Conservation (phyloP, 352 stramenopile species). For the Phytopythium boreale region DNA sequence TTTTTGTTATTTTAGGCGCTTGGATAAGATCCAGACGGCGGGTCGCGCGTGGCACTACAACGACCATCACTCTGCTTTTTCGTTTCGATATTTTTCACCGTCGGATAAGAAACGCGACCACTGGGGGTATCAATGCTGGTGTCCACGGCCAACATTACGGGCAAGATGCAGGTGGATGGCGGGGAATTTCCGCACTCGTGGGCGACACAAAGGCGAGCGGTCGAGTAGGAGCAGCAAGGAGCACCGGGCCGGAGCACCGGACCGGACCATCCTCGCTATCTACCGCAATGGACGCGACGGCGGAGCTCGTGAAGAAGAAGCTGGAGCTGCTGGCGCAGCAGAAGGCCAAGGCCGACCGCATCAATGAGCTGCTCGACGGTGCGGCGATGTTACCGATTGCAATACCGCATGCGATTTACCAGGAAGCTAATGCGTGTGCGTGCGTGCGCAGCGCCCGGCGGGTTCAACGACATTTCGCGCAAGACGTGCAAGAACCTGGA, state of each 20-base stretch:
- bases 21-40: background rate
- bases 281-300: slow-evolving; percentile 28
- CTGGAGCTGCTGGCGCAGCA: slow-evolving; percentile 69
- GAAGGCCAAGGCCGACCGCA: slow-evolving; percentile 53
- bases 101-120: background rate
- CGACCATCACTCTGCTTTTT: slow-evolving; percentile 2
- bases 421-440: background rate
- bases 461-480: slow-evolving; percentile 70
- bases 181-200: background rate
- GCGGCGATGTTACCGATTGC: background rate
- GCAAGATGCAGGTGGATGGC: background rate
- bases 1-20: background rate
- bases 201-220: background rate
- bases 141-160: too few species aligned
- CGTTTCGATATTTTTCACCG: background rate
- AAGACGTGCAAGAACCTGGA: slow-evolving; percentile 84
- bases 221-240: background rate
- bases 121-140: background rate
- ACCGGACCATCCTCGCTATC: too few species aligned
- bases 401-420: background rate
- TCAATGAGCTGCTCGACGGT: slow-evolving; percentile 64
- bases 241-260: too few species aligned
- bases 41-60: background rate
- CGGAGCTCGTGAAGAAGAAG: slow-evolving; percentile 77
- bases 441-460: slow-evolving; percentile 33